Conservation (phyloP, 2,329 filamentous ascomycete species). For the Aplosporella prunicola region DNA sequence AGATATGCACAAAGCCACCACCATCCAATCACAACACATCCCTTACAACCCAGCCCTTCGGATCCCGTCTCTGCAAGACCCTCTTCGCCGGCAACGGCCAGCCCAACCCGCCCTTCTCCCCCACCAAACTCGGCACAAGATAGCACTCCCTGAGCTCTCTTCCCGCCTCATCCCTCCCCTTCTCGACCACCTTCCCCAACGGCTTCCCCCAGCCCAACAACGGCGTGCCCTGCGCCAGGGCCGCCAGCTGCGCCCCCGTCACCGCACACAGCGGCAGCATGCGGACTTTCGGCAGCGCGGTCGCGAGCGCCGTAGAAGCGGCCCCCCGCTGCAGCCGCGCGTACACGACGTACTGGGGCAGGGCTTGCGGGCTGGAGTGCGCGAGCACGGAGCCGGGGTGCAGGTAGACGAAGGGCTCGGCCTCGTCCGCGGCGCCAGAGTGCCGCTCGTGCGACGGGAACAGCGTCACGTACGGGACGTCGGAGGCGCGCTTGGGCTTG, state of each 20-base stretch:
- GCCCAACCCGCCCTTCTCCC: slow-evolving; percentile 58
- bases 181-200: slow-evolving; percentile 63
- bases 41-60: slow-evolving; percentile 63
- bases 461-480: slow-evolving; percentile 84
- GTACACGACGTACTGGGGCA: slow-evolving; percentile 83
- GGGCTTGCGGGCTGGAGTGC: slow-evolving; percentile 53
- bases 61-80: slow-evolving; percentile 69
- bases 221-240: slow-evolving; percentile 74
- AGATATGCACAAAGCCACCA: too few species aligned
- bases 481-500: slow-evolving; percentile 75
- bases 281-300: slow-evolving; percentile 51
- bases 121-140: slow-evolving; percentile 68
- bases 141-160: slow-evolving; percentile 60
- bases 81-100: slow-evolving; percentile 84
- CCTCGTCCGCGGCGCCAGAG: slow-evolving; percentile 31
- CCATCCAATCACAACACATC: slow-evolving; percentile 31
- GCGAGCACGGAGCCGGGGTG: slow-evolving; percentile 79
- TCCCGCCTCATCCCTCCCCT: slow-evolving; percentile 27
- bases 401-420: slow-evolving; percentile 68
- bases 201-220: slow-evolving; percentile 81
- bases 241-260: slow-evolving; percentile 63
- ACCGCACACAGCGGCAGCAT: slow-evolving; percentile 84
- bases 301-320: slow-evolving; percentile 31
- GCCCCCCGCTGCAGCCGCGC: slow-evolving; percentile 67
- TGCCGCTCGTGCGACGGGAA: slow-evolving; percentile 50